Evolutionary conservation across 2,329 filamentous ascomycete genomes (phyloP).

Genomic region (Fusarium austroafricanum): DNA sequence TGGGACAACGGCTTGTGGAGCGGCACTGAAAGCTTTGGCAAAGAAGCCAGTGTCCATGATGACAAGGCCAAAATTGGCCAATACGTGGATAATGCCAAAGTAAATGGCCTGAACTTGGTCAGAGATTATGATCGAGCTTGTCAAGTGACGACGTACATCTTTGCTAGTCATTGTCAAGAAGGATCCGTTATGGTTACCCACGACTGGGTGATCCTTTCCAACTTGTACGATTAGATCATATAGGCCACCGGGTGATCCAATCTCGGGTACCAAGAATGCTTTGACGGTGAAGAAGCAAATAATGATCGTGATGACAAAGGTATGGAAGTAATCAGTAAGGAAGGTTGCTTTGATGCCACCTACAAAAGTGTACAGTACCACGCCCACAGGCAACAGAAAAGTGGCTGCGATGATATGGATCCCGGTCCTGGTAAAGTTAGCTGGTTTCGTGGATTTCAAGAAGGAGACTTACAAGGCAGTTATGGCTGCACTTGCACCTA

Average conservation of each 20-base stretch:
- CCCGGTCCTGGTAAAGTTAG: slow-evolving; percentile 51
- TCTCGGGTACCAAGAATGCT: slow-evolving; percentile 58
- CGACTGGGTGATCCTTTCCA: slow-evolving; percentile 57
- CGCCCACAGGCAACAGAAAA: slow-evolving; percentile 56
- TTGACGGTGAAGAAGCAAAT: slow-evolving; percentile 61
- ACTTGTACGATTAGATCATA: slow-evolving; percentile 63
- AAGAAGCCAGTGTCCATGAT: slow-evolving; percentile 68
- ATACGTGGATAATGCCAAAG: slow-evolving; percentile 61
- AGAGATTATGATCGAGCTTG: neutral
- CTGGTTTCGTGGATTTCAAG: fast-evolving
- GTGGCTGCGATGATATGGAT: slow-evolving; percentile 63
- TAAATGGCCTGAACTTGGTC: slow-evolving; percentile 55
- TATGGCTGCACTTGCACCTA: slow-evolving; percentile 53
- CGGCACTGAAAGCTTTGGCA: slow-evolving; percentile 63
- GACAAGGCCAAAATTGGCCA: slow-evolving; percentile 64
- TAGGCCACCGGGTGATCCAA: slow-evolving; percentile 60
- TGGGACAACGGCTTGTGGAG: slow-evolving; percentile 59
- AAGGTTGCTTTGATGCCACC: slow-evolving; percentile 56
- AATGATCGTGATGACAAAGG: slow-evolving; percentile 64
- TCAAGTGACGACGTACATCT: slow-evolving; percentile 48
- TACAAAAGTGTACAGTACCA: slow-evolving; percentile 55
- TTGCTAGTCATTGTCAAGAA: slow-evolving; percentile 68
- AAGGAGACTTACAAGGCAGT: slow-evolving; percentile 46
- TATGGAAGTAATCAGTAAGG: slow-evolving; percentile 66
- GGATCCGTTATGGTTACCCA: slow-evolving; percentile 62